Evolutionary conservation across 495 filamentous ascomycete species (phyloP), one percentile per base, ranked within the genome.

Genomic region (Pyrenula aspistea): DNA sequence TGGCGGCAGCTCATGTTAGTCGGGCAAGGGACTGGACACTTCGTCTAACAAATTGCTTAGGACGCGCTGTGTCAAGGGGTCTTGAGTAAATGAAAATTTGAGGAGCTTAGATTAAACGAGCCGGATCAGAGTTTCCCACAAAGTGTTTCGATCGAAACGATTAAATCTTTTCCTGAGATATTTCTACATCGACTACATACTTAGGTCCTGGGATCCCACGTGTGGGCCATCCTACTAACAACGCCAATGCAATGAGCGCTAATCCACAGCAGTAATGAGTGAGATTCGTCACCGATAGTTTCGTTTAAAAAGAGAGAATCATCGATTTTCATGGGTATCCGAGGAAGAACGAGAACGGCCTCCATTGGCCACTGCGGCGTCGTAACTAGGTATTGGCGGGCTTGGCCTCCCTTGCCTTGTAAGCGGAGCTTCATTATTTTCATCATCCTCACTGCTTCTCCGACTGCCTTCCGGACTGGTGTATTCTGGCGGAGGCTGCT

Each of bases 401-500:
- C 73, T 76, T 12, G 64, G 60, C 22, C 55, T 60, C 53, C 61
- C 67, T 55, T 69, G 63, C 20, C 49, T 63, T 57, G 53, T 66
- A 10, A 71, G 62, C 52, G 60, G 36, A 58, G 74, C 49, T 19
- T 63, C 49, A 51, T 62, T 65, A 61, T 71, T 62, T 21, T 63
- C 49, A 49, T 62, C 65, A 19, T 63, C 71, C 55, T 73, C 69
- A 56, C 82, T 85, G 55, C 71, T 76, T 55, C 81, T 68, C 25
- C 74, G 74, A 65, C 80, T 82, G 25, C 77, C 76, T 22, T 77
- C 77, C 1, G 87, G 86, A 62, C 86, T 89, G 1, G 83, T 82
- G 61, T 91, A 91, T 61, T 88, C 86, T 2, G 87, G 87, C 19
- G 87, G 83, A 57, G 67, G 83, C 67, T 61, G 70, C 57, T 55